These are phyloP conservation scores for Bipolaris zeicola DNA, from an alignment of 2,329 filamentous ascomycete species.

Conservation along the genomic window DNA sequence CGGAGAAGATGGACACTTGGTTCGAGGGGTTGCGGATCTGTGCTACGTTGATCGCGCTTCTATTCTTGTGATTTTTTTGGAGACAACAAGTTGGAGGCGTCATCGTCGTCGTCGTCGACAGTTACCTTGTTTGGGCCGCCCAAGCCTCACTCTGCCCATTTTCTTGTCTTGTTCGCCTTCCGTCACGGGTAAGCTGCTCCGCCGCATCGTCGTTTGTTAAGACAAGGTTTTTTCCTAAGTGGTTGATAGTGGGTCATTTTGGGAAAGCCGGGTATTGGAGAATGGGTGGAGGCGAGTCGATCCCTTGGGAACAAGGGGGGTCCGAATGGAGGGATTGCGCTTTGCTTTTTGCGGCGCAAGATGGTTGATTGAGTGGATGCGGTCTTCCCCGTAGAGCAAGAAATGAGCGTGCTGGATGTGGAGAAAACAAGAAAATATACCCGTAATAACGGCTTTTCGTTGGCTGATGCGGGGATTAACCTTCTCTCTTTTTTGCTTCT, in stretches of 20 bases:
- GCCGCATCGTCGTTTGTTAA: background rate
- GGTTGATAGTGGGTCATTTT: background rate
- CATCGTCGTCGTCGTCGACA: background rate
- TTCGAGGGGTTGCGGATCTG: too few species aligned
- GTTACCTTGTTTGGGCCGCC: background rate
- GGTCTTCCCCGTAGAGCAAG: too few species aligned
- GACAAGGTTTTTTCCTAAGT: constrained; percentile 1
- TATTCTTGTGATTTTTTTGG: too few species aligned
- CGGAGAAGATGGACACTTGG: too few species aligned
- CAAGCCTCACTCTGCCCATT: background rate
- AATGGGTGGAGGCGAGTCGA: constrained; percentile 8
- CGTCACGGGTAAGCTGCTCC: background rate
- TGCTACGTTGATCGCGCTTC: too few species aligned
- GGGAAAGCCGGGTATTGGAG: background rate
- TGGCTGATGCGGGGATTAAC: too few species aligned
- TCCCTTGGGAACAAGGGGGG: constrained; percentile 1
- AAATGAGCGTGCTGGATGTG: background rate
- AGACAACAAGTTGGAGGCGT: background rate
- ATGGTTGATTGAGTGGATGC: too few species aligned
- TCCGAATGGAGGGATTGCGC: background rate
- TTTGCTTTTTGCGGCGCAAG: background rate
- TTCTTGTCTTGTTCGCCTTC: background rate
- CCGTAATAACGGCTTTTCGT: background rate
- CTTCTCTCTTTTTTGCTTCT: too few species aligned
- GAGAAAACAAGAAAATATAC: background rate